Conservation (phyloP, 441 rosid genomes). For the Arabidopsis hybrid region DNA sequence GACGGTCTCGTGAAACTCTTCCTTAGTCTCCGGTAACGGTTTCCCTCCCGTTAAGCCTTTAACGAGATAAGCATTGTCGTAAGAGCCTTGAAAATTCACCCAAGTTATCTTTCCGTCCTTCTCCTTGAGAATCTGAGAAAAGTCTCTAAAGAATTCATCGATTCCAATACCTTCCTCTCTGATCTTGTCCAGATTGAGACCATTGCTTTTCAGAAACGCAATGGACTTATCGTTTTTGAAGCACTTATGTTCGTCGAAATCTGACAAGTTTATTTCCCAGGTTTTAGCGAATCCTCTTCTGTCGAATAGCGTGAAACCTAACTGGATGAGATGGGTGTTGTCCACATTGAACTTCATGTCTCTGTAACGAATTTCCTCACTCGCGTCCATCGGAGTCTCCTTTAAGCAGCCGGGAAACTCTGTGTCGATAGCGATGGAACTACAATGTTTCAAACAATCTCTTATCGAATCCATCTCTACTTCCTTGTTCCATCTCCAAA, state of each 20-base stretch:
- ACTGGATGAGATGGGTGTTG: constrained; percentile 28
- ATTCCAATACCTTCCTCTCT: not conserved
- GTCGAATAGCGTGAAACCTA: constrained; percentile 28
- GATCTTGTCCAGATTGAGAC: constrained; percentile 11
- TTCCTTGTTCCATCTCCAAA: constrained; percentile 1
- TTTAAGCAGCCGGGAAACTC: constrained; percentile 28
- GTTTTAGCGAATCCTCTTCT: not conserved
- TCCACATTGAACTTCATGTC: constrained; percentile 25
- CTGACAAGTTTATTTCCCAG: constrained; percentile 33
- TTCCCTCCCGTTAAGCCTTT: constrained; percentile 9
- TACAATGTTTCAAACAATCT: not conserved
- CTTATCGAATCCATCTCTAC: not conserved
- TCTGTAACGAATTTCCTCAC: not conserved
- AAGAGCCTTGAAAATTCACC: constrained; percentile 18
- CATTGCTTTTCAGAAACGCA: constrained; percentile 11
- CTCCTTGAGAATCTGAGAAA: not conserved
- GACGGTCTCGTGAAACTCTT: not conserved
- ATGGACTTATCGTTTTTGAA: constrained; percentile 16
- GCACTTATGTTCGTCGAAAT: not conserved
- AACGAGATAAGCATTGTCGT: constrained; percentile 16
- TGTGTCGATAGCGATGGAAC: constrained; percentile 10
- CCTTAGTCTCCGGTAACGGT: not conserved
- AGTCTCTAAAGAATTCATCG: not conserved
- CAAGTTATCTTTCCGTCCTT: not conserved
- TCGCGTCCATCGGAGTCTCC: not conserved